Evolutionary conservation across 257 asterid genomes (phyloP).

Genomic region (Solanum virginianum): DNA sequence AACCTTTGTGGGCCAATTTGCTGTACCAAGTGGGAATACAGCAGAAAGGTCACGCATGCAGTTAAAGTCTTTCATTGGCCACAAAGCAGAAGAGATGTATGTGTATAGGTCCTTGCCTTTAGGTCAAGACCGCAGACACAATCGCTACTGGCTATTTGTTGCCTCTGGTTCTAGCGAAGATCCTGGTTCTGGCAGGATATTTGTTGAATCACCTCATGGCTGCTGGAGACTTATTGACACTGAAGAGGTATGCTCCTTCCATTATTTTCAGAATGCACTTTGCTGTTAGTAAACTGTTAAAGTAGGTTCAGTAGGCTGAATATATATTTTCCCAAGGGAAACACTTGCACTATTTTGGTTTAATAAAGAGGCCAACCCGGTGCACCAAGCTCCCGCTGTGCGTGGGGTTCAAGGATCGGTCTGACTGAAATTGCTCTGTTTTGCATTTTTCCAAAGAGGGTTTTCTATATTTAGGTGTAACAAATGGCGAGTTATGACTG

Average conservation of each 20-base stretch:
- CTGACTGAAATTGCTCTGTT: not conserved
- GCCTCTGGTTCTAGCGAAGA: conserved; percentile 79
- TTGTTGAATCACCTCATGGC: conserved; percentile 69
- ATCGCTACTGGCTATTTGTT: conserved; percentile 88
- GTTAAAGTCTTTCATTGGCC: conserved; percentile 84
- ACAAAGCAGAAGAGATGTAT: conserved; percentile 80
- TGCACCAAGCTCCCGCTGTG: not conserved
- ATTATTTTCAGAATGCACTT: not conserved
- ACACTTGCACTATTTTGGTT: not conserved
- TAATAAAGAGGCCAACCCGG: not conserved
- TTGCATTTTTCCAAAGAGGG: not conserved
- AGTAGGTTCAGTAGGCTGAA: not conserved
- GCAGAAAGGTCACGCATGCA: conserved; percentile 90
- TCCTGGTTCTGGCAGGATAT: conserved; percentile 93
- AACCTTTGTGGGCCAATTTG: conserved; percentile 21
- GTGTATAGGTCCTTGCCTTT: conserved; percentile 90
- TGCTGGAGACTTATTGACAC: conserved; percentile 77
- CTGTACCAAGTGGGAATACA: conserved; percentile 51
- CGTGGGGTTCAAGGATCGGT: not conserved
- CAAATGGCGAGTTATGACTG: not conserved
- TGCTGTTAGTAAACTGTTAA: not conserved
- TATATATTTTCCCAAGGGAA: not conserved
- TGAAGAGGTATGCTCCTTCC: conserved; percentile 46
- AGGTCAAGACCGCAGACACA: conserved; percentile 94
- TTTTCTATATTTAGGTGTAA: not conserved